phyloP scores from a whole-genome alignment of 805 yeast species.

The Myxozyma sirexii region DNA sequence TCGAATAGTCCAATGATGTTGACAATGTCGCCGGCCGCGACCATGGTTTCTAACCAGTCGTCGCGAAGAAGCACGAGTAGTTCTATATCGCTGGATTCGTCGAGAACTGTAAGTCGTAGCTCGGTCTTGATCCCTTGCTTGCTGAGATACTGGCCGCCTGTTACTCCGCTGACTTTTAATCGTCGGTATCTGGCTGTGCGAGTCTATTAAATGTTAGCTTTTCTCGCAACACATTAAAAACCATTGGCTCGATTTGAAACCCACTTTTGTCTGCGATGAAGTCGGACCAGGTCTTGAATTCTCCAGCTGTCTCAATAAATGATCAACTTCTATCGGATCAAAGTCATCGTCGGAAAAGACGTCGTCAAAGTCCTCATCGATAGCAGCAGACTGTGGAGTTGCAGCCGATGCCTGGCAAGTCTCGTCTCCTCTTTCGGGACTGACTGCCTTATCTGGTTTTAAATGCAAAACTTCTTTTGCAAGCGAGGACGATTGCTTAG shows the following conservation, averaged over 20 bases:
- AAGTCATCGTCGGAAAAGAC: conserved; percentile 15
- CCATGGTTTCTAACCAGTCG: conserved; percentile 38
- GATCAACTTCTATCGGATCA: conserved; percentile 7
- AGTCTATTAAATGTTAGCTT: no score
- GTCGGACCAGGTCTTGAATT: no score
- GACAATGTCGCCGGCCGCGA: conserved; percentile 39
- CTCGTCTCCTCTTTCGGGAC: no score
- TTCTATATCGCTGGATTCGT: not conserved
- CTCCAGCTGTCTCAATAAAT: not conserved
- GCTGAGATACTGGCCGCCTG: conserved; percentile 2
- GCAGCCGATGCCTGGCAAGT: no score
- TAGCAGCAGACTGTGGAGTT: not conserved
- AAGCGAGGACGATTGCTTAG: not conserved
- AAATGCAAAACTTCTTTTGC: not conserved
- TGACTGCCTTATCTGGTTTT: not conserved
- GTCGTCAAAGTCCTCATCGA: conserved; percentile 7
- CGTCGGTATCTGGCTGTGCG: not conserved
- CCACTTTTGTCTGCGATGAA: not conserved
- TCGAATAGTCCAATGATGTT: conserved; percentile 41
- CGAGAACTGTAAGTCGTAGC: not conserved
- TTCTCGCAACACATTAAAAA: not conserved
- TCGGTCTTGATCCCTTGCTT: conserved; percentile 5
- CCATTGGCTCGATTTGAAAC: not conserved
- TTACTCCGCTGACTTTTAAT: not conserved
- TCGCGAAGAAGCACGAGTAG: conserved; percentile 34